phyloP scores from a whole-genome alignment of 441 rosid species.

The Gossypium aridum region DNA sequence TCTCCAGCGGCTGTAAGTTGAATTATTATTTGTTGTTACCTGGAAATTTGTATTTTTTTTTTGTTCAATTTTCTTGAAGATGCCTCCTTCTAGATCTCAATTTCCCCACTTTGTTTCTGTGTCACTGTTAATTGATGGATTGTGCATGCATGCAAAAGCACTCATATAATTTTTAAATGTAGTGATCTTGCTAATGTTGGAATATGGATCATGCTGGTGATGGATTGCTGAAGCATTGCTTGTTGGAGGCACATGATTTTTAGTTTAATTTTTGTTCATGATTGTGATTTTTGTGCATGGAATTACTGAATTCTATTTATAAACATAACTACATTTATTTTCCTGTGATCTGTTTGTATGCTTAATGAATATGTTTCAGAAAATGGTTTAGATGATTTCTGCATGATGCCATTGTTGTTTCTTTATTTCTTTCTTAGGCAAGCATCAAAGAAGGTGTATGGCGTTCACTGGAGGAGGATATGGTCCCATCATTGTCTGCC shows the following conservation, averaged over 20 bases:
- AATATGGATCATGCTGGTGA: neutral
- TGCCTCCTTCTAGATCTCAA: neutral
- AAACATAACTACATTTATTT: neutral
- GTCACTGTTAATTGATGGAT: neutral
- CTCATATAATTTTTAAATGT: neutral
- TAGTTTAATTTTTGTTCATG: neutral
- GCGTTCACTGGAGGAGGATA: conserved; percentile 86
- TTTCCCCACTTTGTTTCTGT: neutral
- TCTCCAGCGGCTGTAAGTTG: conserved; percentile 79
- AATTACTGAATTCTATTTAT: neutral
- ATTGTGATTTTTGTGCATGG: conserved; percentile 7
- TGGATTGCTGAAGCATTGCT: neutral
- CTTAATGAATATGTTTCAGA: conserved; percentile 8
- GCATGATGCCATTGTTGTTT: neutral
- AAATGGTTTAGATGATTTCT: conserved; percentile 13
- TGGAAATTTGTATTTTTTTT: neutral
- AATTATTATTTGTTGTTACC: conserved; percentile 9
- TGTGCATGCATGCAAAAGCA: neutral
- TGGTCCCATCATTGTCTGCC: conserved; percentile 70
- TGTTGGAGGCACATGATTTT: neutral
- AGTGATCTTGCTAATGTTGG: neutral
- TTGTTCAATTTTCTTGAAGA: neutral
- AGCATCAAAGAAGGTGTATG: conserved; percentile 73
- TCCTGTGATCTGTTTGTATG: neutral
- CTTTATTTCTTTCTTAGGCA: conserved; percentile 32